Evolutionary conservation across 2,329 filamentous ascomycete genomes (phyloP).

Genomic region (Byssoonygena ceratinophila): DNA sequence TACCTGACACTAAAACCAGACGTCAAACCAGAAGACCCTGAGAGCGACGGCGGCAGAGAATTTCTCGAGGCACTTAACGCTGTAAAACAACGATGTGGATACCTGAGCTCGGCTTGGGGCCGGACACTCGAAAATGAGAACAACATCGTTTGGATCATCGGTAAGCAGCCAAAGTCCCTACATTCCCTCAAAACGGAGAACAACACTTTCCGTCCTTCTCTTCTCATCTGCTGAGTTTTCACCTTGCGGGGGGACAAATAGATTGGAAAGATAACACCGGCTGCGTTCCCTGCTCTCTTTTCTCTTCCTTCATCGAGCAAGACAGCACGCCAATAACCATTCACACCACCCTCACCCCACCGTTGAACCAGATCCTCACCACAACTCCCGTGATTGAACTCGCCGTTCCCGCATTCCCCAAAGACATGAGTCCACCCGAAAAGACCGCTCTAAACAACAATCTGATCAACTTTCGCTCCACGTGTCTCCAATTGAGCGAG

Average conservation of each 20-base stretch:
- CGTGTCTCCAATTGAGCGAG: slow-evolving; percentile 24
- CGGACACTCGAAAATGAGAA: slow-evolving; percentile 29
- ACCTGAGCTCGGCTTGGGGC: slow-evolving; percentile 30
- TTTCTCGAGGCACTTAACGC: slow-evolving; percentile 24
- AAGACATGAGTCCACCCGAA: slow-evolving; percentile 23
- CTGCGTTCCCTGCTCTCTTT: slow-evolving; percentile 3
- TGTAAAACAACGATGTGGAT: slow-evolving; percentile 27
- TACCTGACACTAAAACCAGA: slow-evolving; percentile 30
- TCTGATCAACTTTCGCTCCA: slow-evolving; percentile 32
- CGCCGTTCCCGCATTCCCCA: slow-evolving; percentile 36
- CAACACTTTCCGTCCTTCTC: too few relatives aligned
- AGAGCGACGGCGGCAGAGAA: slow-evolving; percentile 25
- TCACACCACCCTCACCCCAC: slow-evolving; percentile 25
- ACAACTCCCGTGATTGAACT: slow-evolving; percentile 43
- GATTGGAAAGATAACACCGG: slow-evolving; percentile 14
- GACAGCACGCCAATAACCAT: slow-evolving; percentile 14
- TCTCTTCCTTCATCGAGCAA: slow-evolving; percentile 1
- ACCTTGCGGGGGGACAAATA: neutral
- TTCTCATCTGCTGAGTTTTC: neutral
- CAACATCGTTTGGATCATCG: slow-evolving; percentile 30
- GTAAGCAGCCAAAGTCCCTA: slow-evolving; percentile 20
- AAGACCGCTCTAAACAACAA: slow-evolving; percentile 24
- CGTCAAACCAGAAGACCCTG: slow-evolving; percentile 31
- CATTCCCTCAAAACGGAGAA: too few relatives aligned
- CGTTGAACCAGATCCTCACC: slow-evolving; percentile 18